A percentile compares a stretch with the other conserved stretches of the same genome.
phyloP scores from a whole-genome alignment of 2,329 filamentous ascomycete species.

The Aspergillus hortae region DNA sequence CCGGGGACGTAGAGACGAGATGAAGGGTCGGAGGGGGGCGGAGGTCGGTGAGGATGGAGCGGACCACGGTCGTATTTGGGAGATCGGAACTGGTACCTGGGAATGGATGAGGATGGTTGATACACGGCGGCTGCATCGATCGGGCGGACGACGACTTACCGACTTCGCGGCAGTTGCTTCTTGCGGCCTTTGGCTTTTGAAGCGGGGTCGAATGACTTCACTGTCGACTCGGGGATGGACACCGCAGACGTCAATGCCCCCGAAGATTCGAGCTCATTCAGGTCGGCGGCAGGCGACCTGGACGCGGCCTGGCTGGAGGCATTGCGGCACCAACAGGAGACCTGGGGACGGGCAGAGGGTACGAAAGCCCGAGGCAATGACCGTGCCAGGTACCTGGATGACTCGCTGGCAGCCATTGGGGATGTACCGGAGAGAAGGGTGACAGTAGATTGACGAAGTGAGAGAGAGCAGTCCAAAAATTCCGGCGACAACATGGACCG shows the following conservation, averaged over 20 bases:
- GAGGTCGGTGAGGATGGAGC: constrained; percentile 87
- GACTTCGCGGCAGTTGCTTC: constrained; percentile 49
- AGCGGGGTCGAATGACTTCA: constrained; percentile 50
- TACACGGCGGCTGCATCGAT: constrained; percentile 1
- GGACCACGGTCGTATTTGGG: constrained; percentile 94
- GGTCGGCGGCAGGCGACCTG: constrained; percentile 26
- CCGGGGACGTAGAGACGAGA: constrained; percentile 87
- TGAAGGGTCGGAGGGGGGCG: constrained; percentile 77
- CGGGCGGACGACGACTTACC: constrained; percentile 37
- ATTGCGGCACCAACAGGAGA: constrained; percentile 42
- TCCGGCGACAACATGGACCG: constrained; percentile 9
- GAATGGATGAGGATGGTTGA: constrained; percentile 5
- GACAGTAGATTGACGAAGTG: constrained; percentile 15
- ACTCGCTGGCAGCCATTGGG: constrained; percentile 39
- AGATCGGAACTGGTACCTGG: constrained; percentile 88
- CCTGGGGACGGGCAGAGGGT: constrained; percentile 28
- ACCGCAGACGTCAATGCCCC: constrained; percentile 44
- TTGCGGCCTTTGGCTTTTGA: constrained; percentile 44
- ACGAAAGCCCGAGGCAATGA: constrained; percentile 33
- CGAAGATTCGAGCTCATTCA: constrained; percentile 46
- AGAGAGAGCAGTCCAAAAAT: constrained; percentile 27
- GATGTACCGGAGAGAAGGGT: constrained; percentile 12
- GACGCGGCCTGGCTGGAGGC: constrained; percentile 42
- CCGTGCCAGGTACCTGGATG: constrained; percentile 38
- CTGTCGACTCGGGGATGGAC: constrained; percentile 30